Percentiles rank a stretch among this genome's conserved stretches.
These are phyloP conservation scores for Blastomyces percursus DNA, from an alignment of 2,329 filamentous ascomycete genomes.

Conservation along the genomic window DNA sequence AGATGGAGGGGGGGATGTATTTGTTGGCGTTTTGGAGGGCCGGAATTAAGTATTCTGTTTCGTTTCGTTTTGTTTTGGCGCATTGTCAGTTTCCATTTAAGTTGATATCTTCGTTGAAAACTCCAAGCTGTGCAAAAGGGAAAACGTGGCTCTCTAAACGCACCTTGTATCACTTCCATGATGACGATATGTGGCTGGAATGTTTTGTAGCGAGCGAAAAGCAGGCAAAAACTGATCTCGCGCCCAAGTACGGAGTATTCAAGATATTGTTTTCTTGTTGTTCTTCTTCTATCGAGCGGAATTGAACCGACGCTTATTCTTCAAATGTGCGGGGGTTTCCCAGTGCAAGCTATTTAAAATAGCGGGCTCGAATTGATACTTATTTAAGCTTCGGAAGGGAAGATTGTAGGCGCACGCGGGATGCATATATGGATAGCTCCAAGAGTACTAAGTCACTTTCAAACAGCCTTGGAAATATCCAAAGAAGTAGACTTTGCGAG, in stretches of 20 bases:
- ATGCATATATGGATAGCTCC: neutral
- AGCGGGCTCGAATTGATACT: neutral
- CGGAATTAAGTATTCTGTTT: slow-evolving; percentile 16
- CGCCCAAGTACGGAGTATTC: neutral
- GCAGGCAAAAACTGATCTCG: neutral
- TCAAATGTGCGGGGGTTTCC: neutral
- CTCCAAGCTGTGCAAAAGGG: neutral
- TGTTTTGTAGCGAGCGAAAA: neutral
- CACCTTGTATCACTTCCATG: slow-evolving; percentile 14
- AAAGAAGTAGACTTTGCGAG: neutral
- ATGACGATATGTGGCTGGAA: neutral
- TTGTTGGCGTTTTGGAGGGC: slow-evolving; percentile 12
- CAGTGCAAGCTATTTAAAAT: neutral
- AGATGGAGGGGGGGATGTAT: slow-evolving; percentile 14
- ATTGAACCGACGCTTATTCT: neutral
- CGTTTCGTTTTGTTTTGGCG: neutral
- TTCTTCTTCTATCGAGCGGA: neutral
- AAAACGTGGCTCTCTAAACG: neutral
- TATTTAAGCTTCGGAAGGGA: neutral
- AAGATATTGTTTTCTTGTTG: neutral
- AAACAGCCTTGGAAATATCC: neutral
- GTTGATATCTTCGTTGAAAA: neutral
- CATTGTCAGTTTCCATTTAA: neutral
- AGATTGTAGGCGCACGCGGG: neutral
- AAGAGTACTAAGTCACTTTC: neutral